phyloP scores from a whole-genome alignment of 352 stramenopile species.

The Nannochloropsis limnetica region DNA sequence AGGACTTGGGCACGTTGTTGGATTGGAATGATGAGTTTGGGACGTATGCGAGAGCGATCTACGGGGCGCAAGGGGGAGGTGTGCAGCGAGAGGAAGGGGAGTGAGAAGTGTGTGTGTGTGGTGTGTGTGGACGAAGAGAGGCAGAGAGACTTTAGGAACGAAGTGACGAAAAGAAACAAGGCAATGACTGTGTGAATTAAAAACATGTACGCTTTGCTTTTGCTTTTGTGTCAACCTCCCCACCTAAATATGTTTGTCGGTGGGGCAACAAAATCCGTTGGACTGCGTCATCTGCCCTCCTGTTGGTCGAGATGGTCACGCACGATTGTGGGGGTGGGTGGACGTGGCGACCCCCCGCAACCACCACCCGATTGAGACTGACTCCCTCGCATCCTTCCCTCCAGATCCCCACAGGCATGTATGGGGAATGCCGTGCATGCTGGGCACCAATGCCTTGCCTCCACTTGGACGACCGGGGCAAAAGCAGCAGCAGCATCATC shows the following conservation, averaged over 20 bases:
- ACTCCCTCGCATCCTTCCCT: not conserved
- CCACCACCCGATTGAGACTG: not conserved
- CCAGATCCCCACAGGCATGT: not conserved
- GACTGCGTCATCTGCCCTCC: too few species aligned
- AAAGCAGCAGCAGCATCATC: not conserved
- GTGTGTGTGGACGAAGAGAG: not conserved
- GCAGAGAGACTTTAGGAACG: not conserved
- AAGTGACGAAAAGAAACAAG: not conserved
- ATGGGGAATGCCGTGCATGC: not conserved
- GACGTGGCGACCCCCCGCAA: too few species aligned
- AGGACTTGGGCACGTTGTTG: constrained; percentile 81
- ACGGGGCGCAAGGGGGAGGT: not conserved
- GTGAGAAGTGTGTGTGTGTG: not conserved
- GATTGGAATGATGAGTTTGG: constrained; percentile 85
- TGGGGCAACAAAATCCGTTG: too few species aligned
- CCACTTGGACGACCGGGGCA: too few species aligned
- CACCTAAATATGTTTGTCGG: too few species aligned
- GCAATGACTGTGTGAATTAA: not conserved
- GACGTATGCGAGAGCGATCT: constrained; percentile 48
- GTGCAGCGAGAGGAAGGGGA: not conserved
- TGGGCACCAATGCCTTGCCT: not conserved
- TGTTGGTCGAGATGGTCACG: too few species aligned
- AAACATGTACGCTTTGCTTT: not conserved
- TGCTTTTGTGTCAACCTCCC: too few species aligned
- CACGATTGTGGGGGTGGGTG: too few species aligned